Evolutionary conservation across 495 filamentous ascomycete genomes (phyloP), one percentile per base, ranked within the genome.

Genomic region (Podospora appendiculata): DNA sequence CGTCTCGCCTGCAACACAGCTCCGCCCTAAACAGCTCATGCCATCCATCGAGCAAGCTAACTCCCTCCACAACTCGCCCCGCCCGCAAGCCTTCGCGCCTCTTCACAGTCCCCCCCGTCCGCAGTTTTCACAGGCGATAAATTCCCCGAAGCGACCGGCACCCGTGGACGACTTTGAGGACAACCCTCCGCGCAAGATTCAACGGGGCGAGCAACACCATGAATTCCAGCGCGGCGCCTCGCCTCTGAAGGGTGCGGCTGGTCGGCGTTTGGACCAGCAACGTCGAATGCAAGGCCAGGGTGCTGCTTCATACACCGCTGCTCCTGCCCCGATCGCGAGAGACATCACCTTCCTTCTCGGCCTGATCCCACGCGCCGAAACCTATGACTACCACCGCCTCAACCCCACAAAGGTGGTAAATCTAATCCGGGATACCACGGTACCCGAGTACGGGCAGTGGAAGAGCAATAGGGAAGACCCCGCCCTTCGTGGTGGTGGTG

Each of bases 231-330:
- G 93, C 17, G 88, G 83, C 18, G 90, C 87, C 45, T 95, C 89
- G 13, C 92, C 94, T 0, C 74, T 97, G 25, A 96, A 93, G 65
- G 87, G 86, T 10, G 84, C 84, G 1, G 89, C 91, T 16, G 86
- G 87, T 38, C 83, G 90, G 38, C 82, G 89, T 16, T 70, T 93
- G 17, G 87, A 95, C 59, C 88, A 90, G 63, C 85, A 89, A 57
- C 81, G 86, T 18, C 72, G 76, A 13, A 71, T 79, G 62, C 76
- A 79, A 48, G 67, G 67, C 16, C 75, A 79, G 49, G 60, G 65
- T 6, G 59, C 68, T 8, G 66, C 70, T 4, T 68, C 73, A 2
- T 48, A 69, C 55, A 51, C 58, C 43, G 49, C 61, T 17, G 51
- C 68, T 41, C 59, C 69, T 47, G 62, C 69, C 55, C 69, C 59